Base-by-base conservation (phyloP, 192 early-diverging fungal species). In the Entophlyctis helioformis region DNA sequence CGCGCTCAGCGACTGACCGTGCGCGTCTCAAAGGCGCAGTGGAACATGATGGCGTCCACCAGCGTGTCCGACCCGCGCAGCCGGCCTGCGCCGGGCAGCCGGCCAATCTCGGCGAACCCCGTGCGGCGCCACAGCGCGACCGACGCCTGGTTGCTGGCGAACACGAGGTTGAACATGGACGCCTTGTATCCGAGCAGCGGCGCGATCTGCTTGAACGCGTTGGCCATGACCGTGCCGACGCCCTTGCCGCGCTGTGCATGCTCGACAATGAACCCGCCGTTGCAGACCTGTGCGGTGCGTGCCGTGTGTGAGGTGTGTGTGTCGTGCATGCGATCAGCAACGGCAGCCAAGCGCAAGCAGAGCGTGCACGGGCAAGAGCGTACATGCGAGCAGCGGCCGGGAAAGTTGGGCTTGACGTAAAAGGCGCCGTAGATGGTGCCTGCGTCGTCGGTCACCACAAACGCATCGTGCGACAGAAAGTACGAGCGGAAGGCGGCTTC, bases 331-430 rank as follows among this genome's bases (percentile, higher is more conserved):
- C 36, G 22, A 48, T 24, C 11, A 22, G 19, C 21, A 10, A 53
- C 24, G 23, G 19, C 32, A 13, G 10, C 19, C 5, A 40, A 0
- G 36, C 44, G 7, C 9, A 55, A 1, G 2, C 0, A 24, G 9
- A 64, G 57, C n/a, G 81, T 57, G 32, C 81, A 81, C 9, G 74
- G 79, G 36, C 69, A 80, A 52, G 80, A 82, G 46, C 80, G 81
- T 37, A 87, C 76, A 65, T 83, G 71, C 2, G 63, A 64, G 34
- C 70, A 81, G 36, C 77, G 59, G n/a, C 80, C 85, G 18, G 83
- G 83, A 49, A 73, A 88, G 53, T 88, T 88, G 3, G 82, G 83
- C 57, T 86, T 86, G 50, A 85, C 56, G 43, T 87, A 87, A 45
- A 83, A 85, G 39, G 63, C 64, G 10, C 82, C 83, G 15, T 27